Percentiles rank a stretch among this genome's conserved stretches.
Conservation (phyloP, 305 asterid genomes). For the Fraxinus greggii region DNA sequence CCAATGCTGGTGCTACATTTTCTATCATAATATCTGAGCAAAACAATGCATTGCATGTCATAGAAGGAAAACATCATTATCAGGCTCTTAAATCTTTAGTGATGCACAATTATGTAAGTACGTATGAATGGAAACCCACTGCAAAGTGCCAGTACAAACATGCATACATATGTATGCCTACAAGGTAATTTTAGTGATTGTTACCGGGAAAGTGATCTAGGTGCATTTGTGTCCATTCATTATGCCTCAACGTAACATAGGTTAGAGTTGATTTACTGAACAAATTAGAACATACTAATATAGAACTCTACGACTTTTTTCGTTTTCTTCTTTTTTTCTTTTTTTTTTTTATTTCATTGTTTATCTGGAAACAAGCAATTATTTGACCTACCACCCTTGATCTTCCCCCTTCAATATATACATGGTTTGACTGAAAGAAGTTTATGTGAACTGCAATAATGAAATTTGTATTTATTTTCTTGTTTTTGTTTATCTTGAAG, state of each 20-base stretch:
- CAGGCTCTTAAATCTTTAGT: background rate
- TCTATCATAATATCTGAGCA: background rate
- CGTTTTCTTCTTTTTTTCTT: background rate
- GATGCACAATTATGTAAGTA: background rate
- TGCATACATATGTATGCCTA: background rate
- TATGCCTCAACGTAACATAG: background rate
- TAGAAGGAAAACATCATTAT: background rate
- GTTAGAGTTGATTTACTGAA: background rate
- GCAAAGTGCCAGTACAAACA: background rate
- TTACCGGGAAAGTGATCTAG: background rate
- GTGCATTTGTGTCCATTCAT: background rate
- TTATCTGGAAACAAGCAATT: background rate
- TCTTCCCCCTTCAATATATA: background rate
- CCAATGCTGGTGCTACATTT: conserved; percentile 4
- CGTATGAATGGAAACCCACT: background rate
- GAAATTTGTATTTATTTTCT: background rate
- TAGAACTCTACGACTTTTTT: background rate
- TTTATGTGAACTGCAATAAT: background rate
- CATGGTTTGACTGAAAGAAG: background rate
- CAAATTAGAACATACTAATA: background rate
- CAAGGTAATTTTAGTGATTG: background rate
- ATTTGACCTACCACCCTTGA: background rate
- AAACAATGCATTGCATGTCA: background rate
- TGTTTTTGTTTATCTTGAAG: background rate
- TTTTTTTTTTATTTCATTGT: background rate